phyloP scores from a whole-genome alignment of 2,329 filamentous ascomycete genomes.

The Fusarium begoniae region DNA sequence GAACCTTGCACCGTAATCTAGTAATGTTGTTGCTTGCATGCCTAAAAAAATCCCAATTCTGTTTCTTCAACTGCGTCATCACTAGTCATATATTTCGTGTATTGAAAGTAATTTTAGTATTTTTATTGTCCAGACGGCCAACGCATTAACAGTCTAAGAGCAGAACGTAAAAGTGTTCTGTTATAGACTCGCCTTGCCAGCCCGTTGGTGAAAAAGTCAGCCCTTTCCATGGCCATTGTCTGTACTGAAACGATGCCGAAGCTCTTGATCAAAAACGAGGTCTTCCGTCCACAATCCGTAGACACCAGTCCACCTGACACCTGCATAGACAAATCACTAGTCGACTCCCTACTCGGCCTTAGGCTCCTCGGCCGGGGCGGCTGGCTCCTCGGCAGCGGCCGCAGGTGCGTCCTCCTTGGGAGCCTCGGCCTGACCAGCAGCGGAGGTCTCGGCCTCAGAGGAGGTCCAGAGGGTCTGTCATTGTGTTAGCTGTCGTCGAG shows the following conservation, averaged over 20 bases:
- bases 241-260: conserved; percentile 60
- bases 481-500: conserved; percentile 43
- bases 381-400: conserved; percentile 65
- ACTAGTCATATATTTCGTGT: conserved; percentile 39
- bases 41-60: background rate
- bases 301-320: conserved; percentile 67
- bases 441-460: conserved; percentile 89
- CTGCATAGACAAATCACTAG: conserved; percentile 45
- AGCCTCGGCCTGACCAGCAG: conserved; percentile 62
- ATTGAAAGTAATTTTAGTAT: conserved; percentile 58
- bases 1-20: background rate
- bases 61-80: background rate
- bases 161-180: conserved; percentile 61
- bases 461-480: conserved; percentile 96
- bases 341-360: conserved; percentile 69
- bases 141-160: conserved; percentile 65
- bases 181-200: conserved; percentile 52
- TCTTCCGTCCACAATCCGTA: conserved; percentile 71
- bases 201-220: conserved; percentile 50
- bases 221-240: conserved; percentile 51
- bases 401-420: conserved; percentile 58
- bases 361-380: conserved; percentile 67
- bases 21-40: background rate
- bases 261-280: conserved; percentile 61
- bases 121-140: conserved; percentile 67